Base-by-base conservation (phyloP, 345 rosid species). In the Brassica nigra region DNA sequence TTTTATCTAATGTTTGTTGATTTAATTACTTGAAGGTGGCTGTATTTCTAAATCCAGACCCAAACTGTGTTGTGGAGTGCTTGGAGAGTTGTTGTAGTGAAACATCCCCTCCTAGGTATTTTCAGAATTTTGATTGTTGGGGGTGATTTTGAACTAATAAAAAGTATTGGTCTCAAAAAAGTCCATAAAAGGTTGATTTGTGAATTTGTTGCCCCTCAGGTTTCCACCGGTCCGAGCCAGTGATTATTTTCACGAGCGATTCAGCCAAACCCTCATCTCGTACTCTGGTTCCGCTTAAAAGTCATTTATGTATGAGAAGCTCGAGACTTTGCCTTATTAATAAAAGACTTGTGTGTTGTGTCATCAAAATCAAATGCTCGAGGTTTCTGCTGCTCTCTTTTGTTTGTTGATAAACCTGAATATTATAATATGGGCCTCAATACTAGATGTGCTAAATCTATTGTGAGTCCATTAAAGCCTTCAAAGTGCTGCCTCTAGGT, bases 41-140 rank as follows among this genome's bases (percentile, higher is more conserved):
- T 63, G 91, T 88, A 82, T 92, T 92, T 75, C 12, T 90, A 2
- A 89, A 90, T 67, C 92, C 97, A 15, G 83, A 86, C 47, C 73
- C 79, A 18, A 89, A 90, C 66, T 92, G 90, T 64, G 66, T 89
- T 7, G 92, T 94, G 54, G 81, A 92, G 79, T 90, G 97, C 82
- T 77, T 89, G 78, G 83, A 84, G 74, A 90, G 89, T 73, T 92
- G 97, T 79, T 90, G 89, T 84, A 90, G 87, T 42, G 87, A 88
- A 57, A 81, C 89, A 11, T 64, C 74, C 39, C 97, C 97, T 62
- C 84, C 86, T 31, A 88, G 87, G 98, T 89, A 42, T 42, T 42
- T 10, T 42, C 49, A 2, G 54, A 44, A 44, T 44, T 44, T 44
- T 44, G n/a, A 44, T 44, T 54, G 58, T 36, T 33, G 6, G 15